Percentiles rank a stretch among this genome's conserved stretches.
These are phyloP conservation scores for Lunularia cruciata DNA, from an alignment of 225 moss, liverwort and hornwort genomes.

Conservation along the genomic window DNA sequence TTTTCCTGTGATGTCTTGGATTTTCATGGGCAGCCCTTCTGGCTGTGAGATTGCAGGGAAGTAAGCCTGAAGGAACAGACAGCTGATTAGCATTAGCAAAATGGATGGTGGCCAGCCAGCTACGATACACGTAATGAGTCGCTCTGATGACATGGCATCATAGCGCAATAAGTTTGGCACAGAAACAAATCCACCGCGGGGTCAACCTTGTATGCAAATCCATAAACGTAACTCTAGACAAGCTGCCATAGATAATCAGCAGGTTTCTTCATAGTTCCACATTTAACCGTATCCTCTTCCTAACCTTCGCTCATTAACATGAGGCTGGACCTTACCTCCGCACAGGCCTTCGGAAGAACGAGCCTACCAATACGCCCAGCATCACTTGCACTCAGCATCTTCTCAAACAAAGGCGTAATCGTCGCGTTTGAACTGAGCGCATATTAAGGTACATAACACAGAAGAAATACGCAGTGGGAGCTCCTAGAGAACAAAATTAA, in stretches of 20 bases:
- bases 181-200: too few species aligned
- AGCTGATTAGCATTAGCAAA: neutral
- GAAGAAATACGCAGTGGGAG: neutral
- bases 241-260: too few species aligned
- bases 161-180: too few species aligned
- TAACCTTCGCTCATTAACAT: too few species aligned
- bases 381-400: constrained; percentile 96
- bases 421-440: constrained; percentile 63
- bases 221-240: too few species aligned
- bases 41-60: constrained; percentile 95
- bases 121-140: too few species aligned
- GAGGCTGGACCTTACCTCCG: constrained; percentile 54
- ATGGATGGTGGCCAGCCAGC: too few species aligned
- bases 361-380: constrained; percentile 96
- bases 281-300: too few species aligned
- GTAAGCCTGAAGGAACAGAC: constrained; percentile 58
- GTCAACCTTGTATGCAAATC: too few species aligned
- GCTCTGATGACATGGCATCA: too few species aligned
- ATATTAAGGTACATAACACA: constrained; percentile 48
- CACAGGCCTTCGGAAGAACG: constrained; percentile 98
- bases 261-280: too few species aligned
- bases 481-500: neutral
- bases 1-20: constrained; percentile 84
- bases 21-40: constrained; percentile 88
- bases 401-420: constrained; percentile 92